Evolutionary conservation across 805 yeast species (phyloP), one percentile per base, ranked within the genome.

Genomic region (Maudiozyma turicensis): DNA sequence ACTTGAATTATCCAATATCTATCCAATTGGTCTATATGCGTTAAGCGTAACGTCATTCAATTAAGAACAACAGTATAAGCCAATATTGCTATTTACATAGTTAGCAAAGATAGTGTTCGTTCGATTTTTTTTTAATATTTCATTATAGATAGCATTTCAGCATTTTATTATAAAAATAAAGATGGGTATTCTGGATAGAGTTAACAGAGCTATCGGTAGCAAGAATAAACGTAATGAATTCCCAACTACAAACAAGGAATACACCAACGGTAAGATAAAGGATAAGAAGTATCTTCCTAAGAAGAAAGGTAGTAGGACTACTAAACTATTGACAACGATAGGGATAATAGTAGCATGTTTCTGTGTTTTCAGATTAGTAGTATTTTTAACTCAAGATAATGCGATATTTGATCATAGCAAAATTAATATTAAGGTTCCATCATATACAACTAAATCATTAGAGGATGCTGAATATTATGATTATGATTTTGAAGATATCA

Each of bases 401-500:
- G 15, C 20, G 26, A 9, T 10, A 8, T 39, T 39, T 20, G 42
- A 39, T 39, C 9, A 26, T 8, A 9, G 28, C 8, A 34, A 45
- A 26, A 26, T 37, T 3, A 40, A 47, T 29, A 11, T 33, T 15
- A 32, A 44, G 15, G 44, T 15, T 3, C 37, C 46, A 6, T 11
- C 35, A 8, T 53, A 54, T 39, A 51, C 50, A 26, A 57, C 62
- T 6, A 44, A 48, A 37, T 44, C 52, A 1, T 47, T 66, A 28
- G 52, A 52, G n/a, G 69, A 63, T 14, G 47, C 53, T 20, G 69
- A 64, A 40, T 66, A 66, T 43, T 66, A 66, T 48, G 56, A 66
- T 49, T 59, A 54, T 45, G 69, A 67, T 51, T 63, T 65, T 51
- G 64, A 65, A 51, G 53, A 58, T 28, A 53, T 69, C n/a, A 73